Base-by-base conservation (phyloP, 495 filamentous ascomycete species). In the Lasiosphaeriaceae sp. region DNA sequence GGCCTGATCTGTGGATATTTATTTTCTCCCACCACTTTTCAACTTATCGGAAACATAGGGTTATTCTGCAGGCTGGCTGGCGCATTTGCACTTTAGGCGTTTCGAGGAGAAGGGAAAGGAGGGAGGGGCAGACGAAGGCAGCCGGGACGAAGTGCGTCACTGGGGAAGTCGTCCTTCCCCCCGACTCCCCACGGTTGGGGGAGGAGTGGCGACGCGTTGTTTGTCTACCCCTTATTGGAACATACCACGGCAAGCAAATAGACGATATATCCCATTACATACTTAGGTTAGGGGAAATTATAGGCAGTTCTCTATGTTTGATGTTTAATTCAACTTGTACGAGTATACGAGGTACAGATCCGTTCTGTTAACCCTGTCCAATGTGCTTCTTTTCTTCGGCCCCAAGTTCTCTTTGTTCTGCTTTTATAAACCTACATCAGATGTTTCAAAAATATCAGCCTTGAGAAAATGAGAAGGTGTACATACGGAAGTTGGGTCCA, bases 81-180 rank as follows among this genome's bases (percentile, higher is more conserved):
- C 55, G 59, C 60, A 60, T 60, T 58, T 62, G 59, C 60, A 54
- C 54, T 59, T 55, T 24, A 39, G 59, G 63, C 59, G 63, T 65
- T 65, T 19, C 39, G 52, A 50, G 31, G 46, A 23, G 49, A 51
- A 17, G 51, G 20, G 29, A 11, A 35, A 37, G 26, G 31, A 20
- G 50, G 29, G 16, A 12, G 39, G n/a, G 16, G 39, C 7, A 43
- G n/a, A 12, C 14, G 39, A n/a, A 43, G 5, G 9, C 4, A n/a
- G n/a, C 14, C 14, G 39, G n/a, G n/a, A 43, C 7, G 39, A 17
- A 12, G 14, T 14, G 39, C 39, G 16, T 43, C 39, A 2, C 39
- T 11, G 39, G 39, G 14, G 39, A 5, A 14, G 39, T n/a, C 4
- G 12, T 17, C 39, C n/a, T 11, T 43, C 14, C 1, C 39, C 5